Base-by-base conservation (phyloP, 148 eudicot genomes). In the Fagopyrum tataricum region DNA sequence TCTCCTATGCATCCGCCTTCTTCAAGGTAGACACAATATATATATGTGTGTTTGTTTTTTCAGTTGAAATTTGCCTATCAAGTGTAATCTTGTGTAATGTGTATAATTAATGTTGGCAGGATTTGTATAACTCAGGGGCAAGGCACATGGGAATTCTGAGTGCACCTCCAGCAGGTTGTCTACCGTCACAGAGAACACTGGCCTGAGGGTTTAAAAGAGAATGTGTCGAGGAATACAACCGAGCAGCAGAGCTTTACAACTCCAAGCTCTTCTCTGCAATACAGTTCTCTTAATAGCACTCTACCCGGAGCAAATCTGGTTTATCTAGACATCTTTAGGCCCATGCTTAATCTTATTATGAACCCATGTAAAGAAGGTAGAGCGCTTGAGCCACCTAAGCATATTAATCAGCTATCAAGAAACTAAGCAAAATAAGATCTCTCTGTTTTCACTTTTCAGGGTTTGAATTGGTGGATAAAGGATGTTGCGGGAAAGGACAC, bases 171-270 rank as follows among this genome's bases (percentile, higher is more conserved):
- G 69, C 82, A 6, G 96, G 96, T 4, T 90, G 96, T 73, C 46
- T 88, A 5, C 96, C 92, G 14, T 85, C 92, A n/a, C 90, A 86
- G 70, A 84, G 90, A 75, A 86, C 86, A 11, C 40, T 90, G 37
- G 59, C 44, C 5, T 89, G 92, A 51, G 89, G 90, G 40, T 11
- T 62, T 6, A 15, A 39, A 9, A 86, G 89, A 70, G 7, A 26
- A 0, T 90, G 96, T 53, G 87, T 74, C 7, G 75, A 78, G 5
- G 53, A 75, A 37, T 83, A 82, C 51, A 90, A 90, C 70, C 72
- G 81, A 75, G 79, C 79, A 40, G 81, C 89, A 13, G 51, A 64
- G 15, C 41, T 85, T 44, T 90, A 85, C 85, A 90, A 88, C 72
- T 11, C 59, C 17, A 88, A 86, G 83, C 78, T 88, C 24, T n/a